These are phyloP conservation scores for Plantago coronopus DNA, from an alignment of 305 asterid genomes.

Conservation along the genomic window DNA sequence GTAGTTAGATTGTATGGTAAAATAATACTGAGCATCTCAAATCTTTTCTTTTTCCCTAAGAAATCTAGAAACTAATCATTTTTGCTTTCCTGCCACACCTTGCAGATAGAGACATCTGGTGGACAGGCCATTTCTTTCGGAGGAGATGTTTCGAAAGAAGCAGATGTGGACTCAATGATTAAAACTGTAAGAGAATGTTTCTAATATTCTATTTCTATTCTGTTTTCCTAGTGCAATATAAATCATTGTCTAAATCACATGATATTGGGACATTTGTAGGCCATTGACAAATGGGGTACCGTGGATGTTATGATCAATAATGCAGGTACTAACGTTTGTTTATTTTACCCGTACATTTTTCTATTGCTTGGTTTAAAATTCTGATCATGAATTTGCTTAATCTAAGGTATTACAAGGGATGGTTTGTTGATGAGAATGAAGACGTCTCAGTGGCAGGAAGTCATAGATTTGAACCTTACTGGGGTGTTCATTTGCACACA, in stretches of 20 bases:
- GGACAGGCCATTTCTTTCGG: slow-evolving; percentile 89
- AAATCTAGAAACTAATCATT: not conserved
- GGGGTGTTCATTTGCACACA: slow-evolving; percentile 93
- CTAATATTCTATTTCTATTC: slow-evolving; percentile 6
- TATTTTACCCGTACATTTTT: slow-evolving; percentile 10
- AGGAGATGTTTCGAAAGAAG: slow-evolving; percentile 95
- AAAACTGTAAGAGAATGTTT: slow-evolving; percentile 57
- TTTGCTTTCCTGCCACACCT: slow-evolving; percentile 17
- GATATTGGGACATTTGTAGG: slow-evolving; percentile 46
- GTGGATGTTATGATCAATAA: slow-evolving; percentile 78
- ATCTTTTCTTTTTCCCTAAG: not conserved
- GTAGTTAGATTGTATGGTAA: no score
- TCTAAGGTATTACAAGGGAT: slow-evolving; percentile 90
- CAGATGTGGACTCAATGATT: slow-evolving; percentile 82
- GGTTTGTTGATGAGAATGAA: slow-evolving; percentile 96
- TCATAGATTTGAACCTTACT: slow-evolving; percentile 89
- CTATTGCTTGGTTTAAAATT: not conserved
- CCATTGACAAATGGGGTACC: slow-evolving; percentile 91
- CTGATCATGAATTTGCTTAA: slow-evolving; percentile 11
- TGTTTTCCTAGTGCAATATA: slow-evolving; percentile 11
- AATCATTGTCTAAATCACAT: slow-evolving; percentile 24
- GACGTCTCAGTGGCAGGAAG: slow-evolving; percentile 91
- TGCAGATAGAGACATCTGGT: slow-evolving; percentile 82
- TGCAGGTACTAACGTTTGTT: slow-evolving; percentile 52
- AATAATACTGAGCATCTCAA: not conserved